These are phyloP conservation scores for Phytophthora idaei DNA, from an alignment of 352 stramenopile species.

Conservation along the genomic window DNA sequence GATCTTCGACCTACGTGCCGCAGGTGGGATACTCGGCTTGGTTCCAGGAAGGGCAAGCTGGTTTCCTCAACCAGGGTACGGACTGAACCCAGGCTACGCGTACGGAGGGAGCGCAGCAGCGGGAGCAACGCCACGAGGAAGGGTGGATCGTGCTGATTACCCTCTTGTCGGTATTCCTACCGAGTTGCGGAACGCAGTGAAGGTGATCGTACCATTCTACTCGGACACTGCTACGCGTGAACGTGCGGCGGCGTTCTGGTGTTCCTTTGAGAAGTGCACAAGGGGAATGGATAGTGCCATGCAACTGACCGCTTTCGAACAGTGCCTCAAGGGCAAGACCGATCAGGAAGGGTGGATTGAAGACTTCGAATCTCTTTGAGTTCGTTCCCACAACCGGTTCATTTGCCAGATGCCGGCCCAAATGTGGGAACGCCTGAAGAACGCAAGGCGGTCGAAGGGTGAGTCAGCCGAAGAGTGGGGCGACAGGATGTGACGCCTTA, in stretches of 20 bases:
- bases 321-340: background rate
- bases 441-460: background rate
- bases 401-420: constrained; percentile 4
- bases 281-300: background rate
- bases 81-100: no score
- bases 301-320: background rate
- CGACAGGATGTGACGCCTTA: background rate
- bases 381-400: constrained; percentile 8
- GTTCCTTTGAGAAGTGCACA: background rate
- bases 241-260: background rate
- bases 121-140: no score
- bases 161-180: background rate
- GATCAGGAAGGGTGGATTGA: constrained; percentile 6
- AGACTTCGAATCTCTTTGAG: background rate
- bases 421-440: background rate
- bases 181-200: background rate
- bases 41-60: no score
- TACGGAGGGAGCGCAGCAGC: no score
- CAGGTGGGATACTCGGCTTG: no score
- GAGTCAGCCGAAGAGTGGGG: background rate
- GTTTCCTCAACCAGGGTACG: no score
- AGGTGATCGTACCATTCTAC: constrained; percentile 5
- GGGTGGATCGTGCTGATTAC: no score
- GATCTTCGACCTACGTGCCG: no score
- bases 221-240: background rate